Evolutionary conservation across 208 protist species (phyloP).

Genomic region (Kentomonas sorsogonicus): DNA sequence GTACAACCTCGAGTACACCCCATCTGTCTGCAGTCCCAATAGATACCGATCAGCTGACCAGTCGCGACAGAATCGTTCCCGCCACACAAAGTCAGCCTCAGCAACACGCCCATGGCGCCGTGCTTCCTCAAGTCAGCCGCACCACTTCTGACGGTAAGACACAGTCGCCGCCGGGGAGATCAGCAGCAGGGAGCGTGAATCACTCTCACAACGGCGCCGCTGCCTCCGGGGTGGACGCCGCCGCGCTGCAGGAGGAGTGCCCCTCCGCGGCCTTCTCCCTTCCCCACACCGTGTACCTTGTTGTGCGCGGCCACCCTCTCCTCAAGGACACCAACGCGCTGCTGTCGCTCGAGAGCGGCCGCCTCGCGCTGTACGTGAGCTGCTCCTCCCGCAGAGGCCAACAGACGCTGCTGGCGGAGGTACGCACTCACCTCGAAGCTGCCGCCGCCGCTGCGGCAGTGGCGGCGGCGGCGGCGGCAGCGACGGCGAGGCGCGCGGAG

Average conservation of each 20-base stretch:
- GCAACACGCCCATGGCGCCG: no score
- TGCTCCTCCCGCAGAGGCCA: conserved; percentile 64
- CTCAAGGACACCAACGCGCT: conserved; percentile 50
- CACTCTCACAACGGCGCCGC: no score
- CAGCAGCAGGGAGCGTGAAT: no score
- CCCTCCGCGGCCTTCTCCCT: conserved; percentile 1
- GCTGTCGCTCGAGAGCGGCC: conserved; percentile 46
- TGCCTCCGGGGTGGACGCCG: background rate
- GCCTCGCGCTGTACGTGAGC: conserved; percentile 49
- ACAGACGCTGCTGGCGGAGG: conserved; percentile 27
- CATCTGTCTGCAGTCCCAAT: no score
- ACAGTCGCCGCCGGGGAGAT: no score
- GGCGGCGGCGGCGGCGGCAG: conserved; percentile 26
- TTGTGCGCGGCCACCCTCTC: conserved; percentile 30
- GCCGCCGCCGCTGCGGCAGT: conserved; percentile 42
- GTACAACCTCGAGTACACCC: no score
- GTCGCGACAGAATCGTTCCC: no score
- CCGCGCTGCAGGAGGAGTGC: conserved; percentile 9
- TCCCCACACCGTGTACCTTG: conserved; percentile 45
- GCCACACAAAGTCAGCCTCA: no score
- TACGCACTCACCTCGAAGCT: conserved; percentile 19
- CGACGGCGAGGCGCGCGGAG: conserved; percentile 28
- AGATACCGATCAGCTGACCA: no score
- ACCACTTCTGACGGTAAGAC: no score
- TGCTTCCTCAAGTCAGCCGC: no score